Percentiles rank a stretch among this genome's conserved stretches.
These are phyloP conservation scores for Phytophthora tentaculata DNA, from an alignment of 352 stramenopile species.

Conservation along the genomic window DNA sequence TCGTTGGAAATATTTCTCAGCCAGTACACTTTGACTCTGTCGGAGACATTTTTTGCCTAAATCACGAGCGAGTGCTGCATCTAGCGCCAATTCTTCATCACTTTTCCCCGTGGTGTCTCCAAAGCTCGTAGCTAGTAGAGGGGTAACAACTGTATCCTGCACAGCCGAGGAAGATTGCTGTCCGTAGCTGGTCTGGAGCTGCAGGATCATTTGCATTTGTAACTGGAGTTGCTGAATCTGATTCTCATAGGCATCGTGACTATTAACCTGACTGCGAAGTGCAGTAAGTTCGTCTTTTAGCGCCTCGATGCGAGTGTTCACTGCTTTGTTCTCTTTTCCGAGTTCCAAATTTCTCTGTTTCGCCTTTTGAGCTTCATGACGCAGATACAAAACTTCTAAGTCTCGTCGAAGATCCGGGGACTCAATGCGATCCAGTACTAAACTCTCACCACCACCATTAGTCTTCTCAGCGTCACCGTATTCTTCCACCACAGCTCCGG, in stretches of 20 bases:
- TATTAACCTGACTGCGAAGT: conserved; percentile 7
- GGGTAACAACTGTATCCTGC: not conserved
- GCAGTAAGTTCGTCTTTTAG: conserved; percentile 16
- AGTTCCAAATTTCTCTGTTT: conserved; percentile 13
- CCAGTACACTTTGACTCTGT: conserved; percentile 47
- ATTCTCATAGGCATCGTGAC: conserved; percentile 7
- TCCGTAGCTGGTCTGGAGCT: conserved; percentile 21
- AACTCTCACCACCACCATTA: not conserved
- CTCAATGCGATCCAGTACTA: conserved; percentile 59
- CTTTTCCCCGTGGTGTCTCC: conserved; percentile 2
- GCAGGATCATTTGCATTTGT: conserved; percentile 57
- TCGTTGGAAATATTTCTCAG: conserved; percentile 65
- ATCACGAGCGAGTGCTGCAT: conserved; percentile 68
- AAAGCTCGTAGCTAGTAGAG: conserved; percentile 11
- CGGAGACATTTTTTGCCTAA: conserved; percentile 66
- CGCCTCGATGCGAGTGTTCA: conserved; percentile 2
- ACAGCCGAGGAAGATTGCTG: not conserved
- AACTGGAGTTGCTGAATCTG: conserved; percentile 69
- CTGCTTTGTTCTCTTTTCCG: conserved; percentile 13
- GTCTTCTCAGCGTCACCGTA: too few species aligned
- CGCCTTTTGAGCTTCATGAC: conserved; percentile 34
- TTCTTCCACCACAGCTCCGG: conserved; percentile 44
- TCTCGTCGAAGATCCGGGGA: conserved; percentile 57
- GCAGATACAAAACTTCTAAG: conserved; percentile 64
- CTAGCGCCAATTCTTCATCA: conserved; percentile 54